A percentile compares a stretch with the other conserved stretches of the same genome.
Evolutionary conservation across 495 filamentous ascomycete genomes (phyloP).

Genomic region (Neurospora sp.): DNA sequence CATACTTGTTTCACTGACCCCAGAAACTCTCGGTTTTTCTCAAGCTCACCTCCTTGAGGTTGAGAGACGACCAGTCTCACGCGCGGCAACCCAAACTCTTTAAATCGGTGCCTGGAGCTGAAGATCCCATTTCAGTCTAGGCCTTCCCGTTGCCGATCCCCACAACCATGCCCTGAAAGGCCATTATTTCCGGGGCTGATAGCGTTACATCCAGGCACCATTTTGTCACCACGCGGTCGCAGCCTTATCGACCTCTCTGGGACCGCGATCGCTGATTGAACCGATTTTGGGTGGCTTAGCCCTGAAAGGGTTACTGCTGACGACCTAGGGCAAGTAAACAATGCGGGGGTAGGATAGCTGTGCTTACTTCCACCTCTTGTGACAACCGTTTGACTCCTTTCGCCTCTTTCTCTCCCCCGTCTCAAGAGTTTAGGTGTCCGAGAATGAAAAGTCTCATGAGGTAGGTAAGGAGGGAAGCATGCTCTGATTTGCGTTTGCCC

Average conservation of each 20-base stretch:
- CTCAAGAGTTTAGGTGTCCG: not conserved
- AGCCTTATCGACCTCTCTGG: not conserved
- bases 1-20: not conserved
- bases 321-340: not conserved
- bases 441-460: not conserved
- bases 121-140: not conserved
- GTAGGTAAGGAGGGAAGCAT: not conserved
- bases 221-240: not conserved
- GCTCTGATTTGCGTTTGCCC: not conserved
- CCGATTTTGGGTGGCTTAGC: not conserved
- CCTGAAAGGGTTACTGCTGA: not conserved
- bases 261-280: not conserved
- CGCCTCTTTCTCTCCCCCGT: not conserved
- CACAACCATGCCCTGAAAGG: not conserved
- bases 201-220: not conserved
- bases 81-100: not conserved
- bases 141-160: not conserved
- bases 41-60: not conserved
- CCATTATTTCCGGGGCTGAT: not conserved
- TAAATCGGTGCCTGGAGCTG: not conserved
- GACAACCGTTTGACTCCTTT: too few relatives aligned
- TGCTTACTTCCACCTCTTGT: too few relatives aligned
- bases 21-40: not conserved
- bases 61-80: not conserved
- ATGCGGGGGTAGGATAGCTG: not conserved